phyloP scores from a whole-genome alignment of 2,329 filamentous ascomycete genomes.

The Pseudopithomyces chartarum region DNA sequence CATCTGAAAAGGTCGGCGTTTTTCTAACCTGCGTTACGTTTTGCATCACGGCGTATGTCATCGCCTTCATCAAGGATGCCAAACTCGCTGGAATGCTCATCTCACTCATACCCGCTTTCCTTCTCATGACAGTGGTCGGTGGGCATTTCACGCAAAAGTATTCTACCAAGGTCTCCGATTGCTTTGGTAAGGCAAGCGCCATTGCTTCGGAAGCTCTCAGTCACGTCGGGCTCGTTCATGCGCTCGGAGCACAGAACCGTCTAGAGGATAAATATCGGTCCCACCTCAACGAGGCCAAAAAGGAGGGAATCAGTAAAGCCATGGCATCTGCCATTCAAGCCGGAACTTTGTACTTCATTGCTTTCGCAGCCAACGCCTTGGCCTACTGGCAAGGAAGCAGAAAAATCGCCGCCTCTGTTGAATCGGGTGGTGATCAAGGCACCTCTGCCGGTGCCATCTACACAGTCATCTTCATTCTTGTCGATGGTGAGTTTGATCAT shows the following conservation, averaged over 20 bases:
- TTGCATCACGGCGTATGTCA: conserved; percentile 69
- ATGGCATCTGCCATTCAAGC: conserved; percentile 62
- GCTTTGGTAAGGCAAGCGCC: conserved; percentile 63
- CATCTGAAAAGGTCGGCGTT: conserved; percentile 73
- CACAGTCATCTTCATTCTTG: conserved; percentile 61
- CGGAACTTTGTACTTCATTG: conserved; percentile 69
- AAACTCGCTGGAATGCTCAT: conserved; percentile 68
- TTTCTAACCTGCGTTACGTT: conserved; percentile 66
- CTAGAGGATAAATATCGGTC: conserved; percentile 65
- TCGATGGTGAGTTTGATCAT: conserved; percentile 49
- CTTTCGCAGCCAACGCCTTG: conserved; percentile 69
- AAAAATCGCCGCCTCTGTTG: conserved; percentile 54
- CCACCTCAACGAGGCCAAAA: conserved; percentile 56
- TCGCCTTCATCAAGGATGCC: conserved; percentile 69
- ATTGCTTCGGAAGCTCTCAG: conserved; percentile 67
- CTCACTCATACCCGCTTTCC: conserved; percentile 66
- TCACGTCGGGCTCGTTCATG: conserved; percentile 66
- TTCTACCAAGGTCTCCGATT: conserved; percentile 55
- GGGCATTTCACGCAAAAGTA: conserved; percentile 61
- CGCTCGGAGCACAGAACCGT: conserved; percentile 63
- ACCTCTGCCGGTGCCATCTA: conserved; percentile 55
- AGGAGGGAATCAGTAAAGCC: conserved; percentile 63
- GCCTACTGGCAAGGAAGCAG: conserved; percentile 71
- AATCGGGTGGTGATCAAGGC: conserved; percentile 28
- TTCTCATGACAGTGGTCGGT: conserved; percentile 63